Base-by-base conservation (phyloP, 768 basidiomycete genomes). In the Pisolithus microcarpus region DNA sequence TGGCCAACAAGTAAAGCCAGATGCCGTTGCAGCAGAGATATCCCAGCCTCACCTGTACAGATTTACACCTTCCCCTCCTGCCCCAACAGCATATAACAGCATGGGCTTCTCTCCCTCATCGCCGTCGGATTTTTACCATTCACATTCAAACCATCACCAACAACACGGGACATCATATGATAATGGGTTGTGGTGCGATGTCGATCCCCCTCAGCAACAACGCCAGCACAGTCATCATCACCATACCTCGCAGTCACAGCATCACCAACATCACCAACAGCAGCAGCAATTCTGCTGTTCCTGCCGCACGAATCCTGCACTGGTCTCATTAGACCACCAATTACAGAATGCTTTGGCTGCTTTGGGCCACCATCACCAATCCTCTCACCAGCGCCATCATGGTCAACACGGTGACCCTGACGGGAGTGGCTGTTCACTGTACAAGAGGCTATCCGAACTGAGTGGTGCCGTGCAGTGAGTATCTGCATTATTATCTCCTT, bases 401-500 rank as follows among this genome's bases (percentile, higher is more conserved):
- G 28, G 24, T 1, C 42, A 43, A 24, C 30, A 46, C 9, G 44
- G 13, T 23, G 45, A 36, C 11, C 45, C 15, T n/a, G 45, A 46
- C 34, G 43, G 19, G 21, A 42, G 18, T 24, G 43, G n/a, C 36
- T 87, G 86, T 56, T 61, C 74, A 36, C 62, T 86, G 6, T 80
- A 75, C 58, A 72, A 80, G 46, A 76, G 79, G 50, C 80, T 85
- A 52, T 66, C 74, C 43, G 82, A 86, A 55, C 72, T 88, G 31
- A 73, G 75, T 61, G 76, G 74, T 60, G 66, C 84, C 30, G 73
- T 87, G 69, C 82, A 82, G 85, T 87, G 68, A 63, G 84, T 79
- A 43, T 55, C 58, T 15, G 11, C 0, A 54, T 51, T 48, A 38
- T 52, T 48, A 38, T 52, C 38, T 21, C 7, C 21, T 9, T 31